Evolutionary conservation across 352 stramenopile species (phyloP), one percentile per base, ranked within the genome.

Genomic region (Phytophthora colocasiae): DNA sequence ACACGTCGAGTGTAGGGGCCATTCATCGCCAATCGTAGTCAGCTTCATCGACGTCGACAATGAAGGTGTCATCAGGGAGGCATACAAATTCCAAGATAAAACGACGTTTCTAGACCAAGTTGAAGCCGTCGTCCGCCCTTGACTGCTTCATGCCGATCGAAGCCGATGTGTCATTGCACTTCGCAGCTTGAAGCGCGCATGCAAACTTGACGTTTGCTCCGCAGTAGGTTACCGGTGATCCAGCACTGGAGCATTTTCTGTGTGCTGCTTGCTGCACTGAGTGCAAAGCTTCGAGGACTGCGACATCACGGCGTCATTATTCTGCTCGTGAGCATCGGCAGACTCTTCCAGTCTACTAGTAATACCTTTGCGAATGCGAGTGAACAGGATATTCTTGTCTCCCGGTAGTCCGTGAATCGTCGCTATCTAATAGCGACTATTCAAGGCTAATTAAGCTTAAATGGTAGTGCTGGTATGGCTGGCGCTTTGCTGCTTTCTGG

Each of bases 11-110:
- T 12, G 22, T 22, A 17, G 26, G 24, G 1, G 9, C 17, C 36
- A 12, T 34, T 32, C 50, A 47, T 57, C 43, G 60, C 41, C 43
- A 61, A 27, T 51, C 43, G 51, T 46, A 19, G 19, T 11, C 34
- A 48, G 48, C n/a, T 66, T 39, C n/a, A 56, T 27, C 34, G 10
- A 9, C 49, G 29, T 44, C 32, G 54, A 40, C 46, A 34, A 40
- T 32, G 29, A 59, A 66, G 47, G 53, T 73, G 44, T 53, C 54
- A 32, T 61, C 43, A 10, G 32, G n/a, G 55, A 5, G 6, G 12
- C 48, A 61, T 58, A 71, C 40, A 58, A 32, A 49, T 40, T 32
- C 12, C 54, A 65, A 65, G 31, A 56, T 51, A 56, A 70, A 54
- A 4, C 6, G 27, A 43, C 46, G 56, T 66, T 52, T 65, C 47